Percentiles rank a stretch among this genome's conserved stretches.
phyloP scores from a whole-genome alignment of 352 stramenopile genomes.

The Phytophthora ramorum region DNA sequence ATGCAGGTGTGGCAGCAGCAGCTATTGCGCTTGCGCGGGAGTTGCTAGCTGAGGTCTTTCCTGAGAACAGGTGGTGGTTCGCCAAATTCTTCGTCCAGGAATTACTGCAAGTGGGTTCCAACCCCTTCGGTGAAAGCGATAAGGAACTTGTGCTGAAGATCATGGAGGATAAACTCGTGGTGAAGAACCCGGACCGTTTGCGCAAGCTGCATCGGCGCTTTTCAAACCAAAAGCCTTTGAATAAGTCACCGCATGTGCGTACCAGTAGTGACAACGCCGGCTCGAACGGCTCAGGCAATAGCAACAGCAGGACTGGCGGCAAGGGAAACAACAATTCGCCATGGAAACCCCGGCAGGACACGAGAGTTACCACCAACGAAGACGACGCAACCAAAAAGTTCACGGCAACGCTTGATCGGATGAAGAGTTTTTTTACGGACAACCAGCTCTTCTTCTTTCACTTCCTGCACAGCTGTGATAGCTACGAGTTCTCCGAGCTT shows the following conservation, averaged over 20 bases:
- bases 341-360: conserved; percentile 20
- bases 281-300: conserved; percentile 1
- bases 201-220: conserved; percentile 79
- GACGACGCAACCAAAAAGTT: too few relatives aligned
- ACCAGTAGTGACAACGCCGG: background rate
- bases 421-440: conserved; percentile 58
- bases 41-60: conserved; percentile 49
- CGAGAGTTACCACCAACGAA: conserved; percentile 15
- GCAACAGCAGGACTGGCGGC: conserved; percentile 11
- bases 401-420: conserved; percentile 36
- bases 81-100: conserved; percentile 78
- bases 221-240: conserved; percentile 56
- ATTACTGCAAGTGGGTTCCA: conserved; percentile 69
- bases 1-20: conserved; percentile 32
- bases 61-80: conserved; percentile 80
- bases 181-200: conserved; percentile 70
- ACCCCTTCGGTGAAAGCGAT: conserved; percentile 75
- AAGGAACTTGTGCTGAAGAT: conserved; percentile 75
- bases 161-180: conserved; percentile 70
- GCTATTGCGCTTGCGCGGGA: conserved; percentile 36
- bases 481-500: conserved; percentile 66
- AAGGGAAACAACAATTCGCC: conserved; percentile 18
- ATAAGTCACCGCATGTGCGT: conserved; percentile 14
- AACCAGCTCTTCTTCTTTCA: conserved; percentile 84
- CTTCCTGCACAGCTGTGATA: conserved; percentile 70